Conservation (phyloP, 345 rosid genomes). For the Pistacia integerrima region DNA sequence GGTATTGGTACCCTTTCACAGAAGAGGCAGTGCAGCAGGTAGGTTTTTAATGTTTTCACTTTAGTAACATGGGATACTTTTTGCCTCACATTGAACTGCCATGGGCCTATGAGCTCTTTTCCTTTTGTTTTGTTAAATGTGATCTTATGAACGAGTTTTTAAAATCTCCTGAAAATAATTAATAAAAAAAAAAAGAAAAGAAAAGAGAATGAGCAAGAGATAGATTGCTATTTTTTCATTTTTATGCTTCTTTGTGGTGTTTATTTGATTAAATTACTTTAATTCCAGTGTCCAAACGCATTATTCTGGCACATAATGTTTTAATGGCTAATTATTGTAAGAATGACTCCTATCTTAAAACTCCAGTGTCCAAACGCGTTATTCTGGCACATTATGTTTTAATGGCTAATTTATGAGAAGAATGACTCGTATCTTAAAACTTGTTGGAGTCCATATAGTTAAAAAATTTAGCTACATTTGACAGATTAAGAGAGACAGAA, state of each 20-base stretch:
- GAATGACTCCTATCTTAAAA: too few species aligned
- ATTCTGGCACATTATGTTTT: too few species aligned
- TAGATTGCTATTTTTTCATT: neutral
- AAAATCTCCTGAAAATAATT: neutral
- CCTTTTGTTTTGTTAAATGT: neutral
- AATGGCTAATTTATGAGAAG: too few species aligned
- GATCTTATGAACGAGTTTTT: neutral
- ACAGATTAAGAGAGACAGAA: constrained; percentile 78
- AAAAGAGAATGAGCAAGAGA: neutral
- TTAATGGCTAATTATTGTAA: neutral
- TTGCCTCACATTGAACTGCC: neutral
- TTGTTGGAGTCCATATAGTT: too few species aligned
- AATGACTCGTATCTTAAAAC: too few species aligned
- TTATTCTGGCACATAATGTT: neutral
- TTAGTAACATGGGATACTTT: too few species aligned
- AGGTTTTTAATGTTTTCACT: constrained; percentile 1
- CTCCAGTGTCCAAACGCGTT: too few species aligned
- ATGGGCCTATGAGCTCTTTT: neutral
- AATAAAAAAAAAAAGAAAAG: neutral
- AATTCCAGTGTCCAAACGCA: neutral
- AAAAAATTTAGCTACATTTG: too few species aligned
- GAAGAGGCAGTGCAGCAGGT: constrained; percentile 93
- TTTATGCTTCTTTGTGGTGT: neutral
- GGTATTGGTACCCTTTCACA: constrained; percentile 91
- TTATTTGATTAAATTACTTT: too few species aligned